Base-by-base conservation (phyloP, 2,329 filamentous ascomycete genomes). In the Leptographium procerum region DNA sequence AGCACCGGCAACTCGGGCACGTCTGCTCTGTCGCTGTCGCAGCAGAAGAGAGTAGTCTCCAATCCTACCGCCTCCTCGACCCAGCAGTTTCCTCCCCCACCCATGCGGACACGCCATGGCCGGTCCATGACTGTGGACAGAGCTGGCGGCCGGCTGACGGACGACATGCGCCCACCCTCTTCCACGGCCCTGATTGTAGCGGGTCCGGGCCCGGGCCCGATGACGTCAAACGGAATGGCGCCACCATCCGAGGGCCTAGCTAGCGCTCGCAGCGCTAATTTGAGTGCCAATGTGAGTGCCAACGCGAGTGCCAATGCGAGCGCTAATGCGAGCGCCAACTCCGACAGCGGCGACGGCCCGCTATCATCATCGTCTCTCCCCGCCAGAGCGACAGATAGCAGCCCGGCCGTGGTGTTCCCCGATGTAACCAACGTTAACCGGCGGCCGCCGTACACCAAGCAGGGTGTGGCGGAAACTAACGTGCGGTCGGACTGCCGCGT, bases 401-500 rank as follows among this genome's bases (percentile, higher is more conserved):
- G 29, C 22, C 52, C 52, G 13, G 13, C 24, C 2, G n/a, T 31
- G 2, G 13, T 16, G 24, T 96, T 89, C 68, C 94, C 94, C 0
- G 91, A 99, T 71, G 78, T 87, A 1, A 89, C 90, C 1, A 85
- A 87, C 63, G 83, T 89, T 2, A 99, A 96, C 68, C 84, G 94
- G 55, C 82, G 91, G 54, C 87, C 89, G 19, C 94, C 94, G 0
- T 81, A 80, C 56, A 84, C 89, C 64, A 87, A 85, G 65, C 79
- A 84, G 48, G 86, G 88, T 0, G 80, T 82, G n/a, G 80, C 79
- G 56, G 88, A 92, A 62, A 91, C 99, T 59, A 73, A 80, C 33
- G 91, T 88, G 3, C 91, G 89, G 65, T 94, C 95, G 64, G 94
- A 97, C 62, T 88, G 89, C 6, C 85, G 90, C 48, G 77, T 91